A percentile compares a stretch with the other conserved stretches of the same genome.
phyloP scores from a whole-genome alignment of 2,329 filamentous ascomycete species.

The Macrophomina phaseolina region DNA sequence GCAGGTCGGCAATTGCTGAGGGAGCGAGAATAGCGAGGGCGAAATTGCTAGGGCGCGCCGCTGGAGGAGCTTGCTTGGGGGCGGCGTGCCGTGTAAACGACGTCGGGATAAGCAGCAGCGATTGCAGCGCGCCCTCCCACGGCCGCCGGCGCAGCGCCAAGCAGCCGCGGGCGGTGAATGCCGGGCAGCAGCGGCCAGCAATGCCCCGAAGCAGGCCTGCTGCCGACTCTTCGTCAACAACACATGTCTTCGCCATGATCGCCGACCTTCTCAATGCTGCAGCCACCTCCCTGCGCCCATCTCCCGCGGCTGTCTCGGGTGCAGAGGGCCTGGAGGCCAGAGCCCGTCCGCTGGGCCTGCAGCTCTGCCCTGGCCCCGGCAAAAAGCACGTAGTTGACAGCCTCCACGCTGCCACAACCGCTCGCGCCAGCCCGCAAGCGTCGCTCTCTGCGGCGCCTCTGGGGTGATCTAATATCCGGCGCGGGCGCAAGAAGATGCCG shows the following conservation, averaged over 20 bases:
- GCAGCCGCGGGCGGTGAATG: conserved; percentile 1
- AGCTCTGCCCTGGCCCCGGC: neutral
- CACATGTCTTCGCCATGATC: neutral
- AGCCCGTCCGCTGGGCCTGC: neutral
- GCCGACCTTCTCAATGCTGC: neutral
- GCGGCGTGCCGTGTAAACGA: conserved; percentile 10
- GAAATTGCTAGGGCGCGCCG: conserved; percentile 7
- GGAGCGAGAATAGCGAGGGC: conserved; percentile 1
- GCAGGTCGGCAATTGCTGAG: conserved; percentile 1
- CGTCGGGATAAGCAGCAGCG: conserved; percentile 21
- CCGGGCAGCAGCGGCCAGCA: neutral
- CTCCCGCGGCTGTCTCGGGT: conserved; percentile 14
- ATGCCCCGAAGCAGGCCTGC: neutral
- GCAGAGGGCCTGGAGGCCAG: neutral
- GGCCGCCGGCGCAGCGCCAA: neutral
- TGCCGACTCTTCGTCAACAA: neutral
- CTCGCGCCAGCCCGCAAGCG: neutral
- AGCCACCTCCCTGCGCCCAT: conserved; percentile 19
- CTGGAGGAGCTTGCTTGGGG: neutral
- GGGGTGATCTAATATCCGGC: neutral
- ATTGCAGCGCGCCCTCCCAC: neutral
- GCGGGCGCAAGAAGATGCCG: neutral
- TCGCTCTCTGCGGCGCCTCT: neutral
- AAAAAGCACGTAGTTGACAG: neutral
- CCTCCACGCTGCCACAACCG: neutral